Base-by-base conservation (phyloP, 331 rosid genomes). In the Malus hybrid region DNA sequence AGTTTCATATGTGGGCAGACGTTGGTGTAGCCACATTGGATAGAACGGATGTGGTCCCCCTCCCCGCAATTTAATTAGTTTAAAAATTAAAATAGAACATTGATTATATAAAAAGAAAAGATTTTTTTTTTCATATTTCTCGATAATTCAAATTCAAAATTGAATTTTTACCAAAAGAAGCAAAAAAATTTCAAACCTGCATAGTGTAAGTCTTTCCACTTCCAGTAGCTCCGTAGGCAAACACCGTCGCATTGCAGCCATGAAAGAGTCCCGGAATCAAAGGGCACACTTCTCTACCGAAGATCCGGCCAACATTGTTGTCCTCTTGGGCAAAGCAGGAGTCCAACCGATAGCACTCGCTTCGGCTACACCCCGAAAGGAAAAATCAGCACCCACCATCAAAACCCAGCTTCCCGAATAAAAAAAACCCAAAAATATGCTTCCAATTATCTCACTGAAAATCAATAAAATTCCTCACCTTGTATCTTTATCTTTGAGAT, bases 181-280 rank as follows among this genome's bases (percentile, higher is more conserved):
- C 18, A 52, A 52, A 50, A 2, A 16, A 16, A 52, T 0, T 52
- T 52, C 65, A 73, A 63, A 94, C 99, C 97, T 94, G 99, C 97
- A 94, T 94, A 0, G 99, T 90, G 63, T 83, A 90, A 50, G 99
- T 92, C 81, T 94, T 94, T 31, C 99, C 99, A 75, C 97, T 94
- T 1, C 99, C 97, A 14, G 99, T 92, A 76, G 99, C 99, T n/a
- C 99, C 99, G 78, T 94, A 92, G 75, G 99, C 96, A 70, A 94
- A 92, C 55, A 94, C 97, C 0, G 97, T 92, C 1, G 92, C 91
- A 31, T 94, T 94, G 76, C 82, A 86, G 44, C 99, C 99, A 29
- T 50, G 81, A 71, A 92, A 90, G 71, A 94, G 78, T 36, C 84
- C 89, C 0, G 93, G 85, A 67, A 92, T 92, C 91, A 92, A 61